Evolutionary conservation across 164 flowering plant genomes (phyloP).

Genomic region (Protea cynaroides): DNA sequence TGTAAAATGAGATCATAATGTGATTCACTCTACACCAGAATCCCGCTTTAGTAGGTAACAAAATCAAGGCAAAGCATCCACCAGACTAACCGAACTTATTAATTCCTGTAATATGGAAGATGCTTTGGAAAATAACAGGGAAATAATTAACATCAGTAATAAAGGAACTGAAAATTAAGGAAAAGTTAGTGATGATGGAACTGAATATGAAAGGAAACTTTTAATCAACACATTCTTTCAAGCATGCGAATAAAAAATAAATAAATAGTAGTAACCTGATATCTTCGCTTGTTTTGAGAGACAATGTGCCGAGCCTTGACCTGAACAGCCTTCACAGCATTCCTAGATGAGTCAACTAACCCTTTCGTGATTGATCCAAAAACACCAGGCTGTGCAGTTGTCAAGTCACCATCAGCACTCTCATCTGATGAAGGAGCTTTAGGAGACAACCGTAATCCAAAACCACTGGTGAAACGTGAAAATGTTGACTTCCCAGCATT

Average conservation of each 20-base stretch:
- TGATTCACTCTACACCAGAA: too few species aligned
- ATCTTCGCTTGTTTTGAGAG: conserved; percentile 96
- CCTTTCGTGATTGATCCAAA: conserved; percentile 83
- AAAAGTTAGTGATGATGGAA: background rate
- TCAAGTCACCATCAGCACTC: conserved; percentile 29
- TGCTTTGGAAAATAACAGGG: too few species aligned
- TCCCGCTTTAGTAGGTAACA: too few species aligned
- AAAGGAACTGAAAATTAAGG: too few species aligned
- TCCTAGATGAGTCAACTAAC: conserved; percentile 82
- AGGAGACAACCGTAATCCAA: conserved; percentile 71
- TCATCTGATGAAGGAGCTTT: conserved; percentile 49
- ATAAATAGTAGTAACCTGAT: conserved; percentile 46
- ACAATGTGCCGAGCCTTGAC: conserved; percentile 98
- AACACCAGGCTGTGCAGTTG: conserved; percentile 55
- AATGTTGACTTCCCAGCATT: conserved; percentile 63
- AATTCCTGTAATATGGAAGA: too few species aligned
- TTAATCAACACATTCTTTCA: background rate
- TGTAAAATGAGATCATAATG: too few species aligned
- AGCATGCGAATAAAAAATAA: too few species aligned
- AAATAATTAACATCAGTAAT: too few species aligned
- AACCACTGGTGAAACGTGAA: conserved; percentile 80
- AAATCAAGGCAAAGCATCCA: too few species aligned
- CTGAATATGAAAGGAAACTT: too few species aligned
- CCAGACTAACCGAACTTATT: too few species aligned
- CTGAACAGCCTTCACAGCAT: conserved; percentile 92